These are phyloP conservation scores for Epichloe amarillans DNA, from an alignment of 2,329 filamentous ascomycete species.

Conservation along the genomic window DNA sequence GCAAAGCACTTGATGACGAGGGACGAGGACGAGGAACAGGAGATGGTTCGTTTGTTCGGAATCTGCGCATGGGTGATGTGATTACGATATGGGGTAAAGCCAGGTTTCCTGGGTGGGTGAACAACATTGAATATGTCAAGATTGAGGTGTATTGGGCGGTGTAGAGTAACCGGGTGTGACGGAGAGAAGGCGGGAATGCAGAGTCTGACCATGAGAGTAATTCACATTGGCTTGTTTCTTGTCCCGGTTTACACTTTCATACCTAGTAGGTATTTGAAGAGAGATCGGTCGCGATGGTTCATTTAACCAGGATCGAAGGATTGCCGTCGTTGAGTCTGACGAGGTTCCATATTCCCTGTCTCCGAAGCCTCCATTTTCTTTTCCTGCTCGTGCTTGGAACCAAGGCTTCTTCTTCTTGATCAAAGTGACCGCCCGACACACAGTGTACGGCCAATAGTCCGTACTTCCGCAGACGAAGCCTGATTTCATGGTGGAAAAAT, in stretches of 20 bases:
- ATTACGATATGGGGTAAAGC: slow-evolving; percentile 49
- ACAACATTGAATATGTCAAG: slow-evolving; percentile 33
- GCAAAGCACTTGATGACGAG: slow-evolving; percentile 20
- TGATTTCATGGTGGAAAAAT: not conserved
- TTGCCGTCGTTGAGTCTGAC: too few relatives aligned
- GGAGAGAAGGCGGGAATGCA: too few relatives aligned
- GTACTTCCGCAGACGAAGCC: not conserved
- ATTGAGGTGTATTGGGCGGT: slow-evolving; percentile 48
- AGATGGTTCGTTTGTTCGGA: slow-evolving; percentile 41
- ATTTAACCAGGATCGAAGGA: too few relatives aligned
- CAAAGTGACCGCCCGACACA: not conserved
- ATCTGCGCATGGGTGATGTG: slow-evolving; percentile 44
- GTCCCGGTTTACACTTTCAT: too few relatives aligned
- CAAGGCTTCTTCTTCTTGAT: too few relatives aligned
- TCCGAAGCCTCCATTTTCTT: too few relatives aligned
- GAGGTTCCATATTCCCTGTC: too few relatives aligned
- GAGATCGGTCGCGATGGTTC: too few relatives aligned
- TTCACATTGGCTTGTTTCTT: too few relatives aligned
- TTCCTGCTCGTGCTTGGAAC: too few relatives aligned
- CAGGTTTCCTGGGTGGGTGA: slow-evolving; percentile 41
- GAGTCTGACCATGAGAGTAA: too few relatives aligned
- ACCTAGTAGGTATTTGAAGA: too few relatives aligned
- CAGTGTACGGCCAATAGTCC: not conserved
- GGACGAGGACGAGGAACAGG: slow-evolving; percentile 39
- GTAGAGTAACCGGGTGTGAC: slow-evolving; percentile 16